These are phyloP conservation scores for Sclerotinia nivalis DNA, from an alignment of 2,329 filamentous ascomycete genomes.

Conservation along the genomic window DNA sequence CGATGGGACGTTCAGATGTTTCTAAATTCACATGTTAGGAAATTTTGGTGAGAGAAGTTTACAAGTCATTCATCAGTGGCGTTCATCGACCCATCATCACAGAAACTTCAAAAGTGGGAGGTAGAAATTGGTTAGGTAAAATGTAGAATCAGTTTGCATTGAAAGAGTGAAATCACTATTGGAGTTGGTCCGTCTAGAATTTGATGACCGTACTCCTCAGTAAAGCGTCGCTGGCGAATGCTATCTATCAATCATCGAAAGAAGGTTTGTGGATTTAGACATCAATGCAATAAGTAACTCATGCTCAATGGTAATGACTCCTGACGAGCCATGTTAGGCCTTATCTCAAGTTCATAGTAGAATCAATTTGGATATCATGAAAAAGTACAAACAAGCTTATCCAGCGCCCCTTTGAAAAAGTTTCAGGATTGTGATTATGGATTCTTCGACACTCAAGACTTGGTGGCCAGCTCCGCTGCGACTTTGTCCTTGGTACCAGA, in stretches of 20 bases:
- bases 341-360: background rate
- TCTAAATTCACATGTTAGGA: background rate
- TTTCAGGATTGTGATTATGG: background rate
- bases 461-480: conserved; percentile 36
- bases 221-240: background rate
- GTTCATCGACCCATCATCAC: background rate
- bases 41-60: background rate
- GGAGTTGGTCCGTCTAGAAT: background rate
- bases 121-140: background rate
- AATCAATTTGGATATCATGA: conserved; percentile 11
- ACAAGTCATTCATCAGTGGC: conserved; percentile 3
- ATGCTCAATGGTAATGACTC: background rate
- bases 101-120: background rate
- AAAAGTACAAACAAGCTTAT: background rate
- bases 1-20: background rate
- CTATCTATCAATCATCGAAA: background rate
- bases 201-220: background rate
- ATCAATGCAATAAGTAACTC: background rate
- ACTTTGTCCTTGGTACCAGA: conserved; percentile 39
- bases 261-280: background rate
- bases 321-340: background rate
- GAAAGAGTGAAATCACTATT: background rate
- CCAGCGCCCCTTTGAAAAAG: background rate
- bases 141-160: background rate
- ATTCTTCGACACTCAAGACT: conserved; percentile 28